Conservation (phyloP, 805 yeast species). For the Tetrapisispora fleetii region DNA sequence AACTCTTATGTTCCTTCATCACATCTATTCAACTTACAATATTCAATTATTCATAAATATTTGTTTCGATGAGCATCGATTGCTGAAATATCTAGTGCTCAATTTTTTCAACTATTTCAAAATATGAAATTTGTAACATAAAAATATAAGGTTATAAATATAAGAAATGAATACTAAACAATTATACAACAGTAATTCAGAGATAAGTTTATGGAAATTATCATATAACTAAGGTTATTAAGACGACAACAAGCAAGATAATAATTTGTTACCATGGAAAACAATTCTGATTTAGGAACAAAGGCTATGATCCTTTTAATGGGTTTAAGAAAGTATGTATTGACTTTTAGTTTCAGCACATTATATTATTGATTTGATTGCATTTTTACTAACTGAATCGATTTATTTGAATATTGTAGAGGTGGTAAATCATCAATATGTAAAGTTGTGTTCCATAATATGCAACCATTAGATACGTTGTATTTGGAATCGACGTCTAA, state of each 20-base stretch:
- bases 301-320: conserved; percentile 77
- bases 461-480: conserved; percentile 90
- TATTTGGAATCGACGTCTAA: conserved; percentile 84
- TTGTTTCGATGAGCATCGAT: not conserved
- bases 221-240: not conserved
- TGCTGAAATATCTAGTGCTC: not conserved
- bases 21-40: too few species aligned
- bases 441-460: conserved; percentile 89
- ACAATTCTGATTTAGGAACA: conserved; percentile 31
- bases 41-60: too few species aligned
- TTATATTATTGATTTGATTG: not conserved
- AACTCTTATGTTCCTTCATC: too few species aligned
- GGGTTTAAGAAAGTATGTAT: conserved; percentile 64
- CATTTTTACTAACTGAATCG: not conserved
- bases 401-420: conserved; percentile 22
- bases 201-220: too few species aligned
- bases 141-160: not conserved
- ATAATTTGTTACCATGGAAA: not conserved
- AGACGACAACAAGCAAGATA: not conserved
- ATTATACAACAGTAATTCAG: too few species aligned
- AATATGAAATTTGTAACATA: not conserved
- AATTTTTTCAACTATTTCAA: not conserved
- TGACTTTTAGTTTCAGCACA: not conserved
- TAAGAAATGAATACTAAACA: too few species aligned
- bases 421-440: conserved; percentile 94